Conservation (phyloP, 2,329 filamentous ascomycete species). For the Colletotrichum acutatum region DNA sequence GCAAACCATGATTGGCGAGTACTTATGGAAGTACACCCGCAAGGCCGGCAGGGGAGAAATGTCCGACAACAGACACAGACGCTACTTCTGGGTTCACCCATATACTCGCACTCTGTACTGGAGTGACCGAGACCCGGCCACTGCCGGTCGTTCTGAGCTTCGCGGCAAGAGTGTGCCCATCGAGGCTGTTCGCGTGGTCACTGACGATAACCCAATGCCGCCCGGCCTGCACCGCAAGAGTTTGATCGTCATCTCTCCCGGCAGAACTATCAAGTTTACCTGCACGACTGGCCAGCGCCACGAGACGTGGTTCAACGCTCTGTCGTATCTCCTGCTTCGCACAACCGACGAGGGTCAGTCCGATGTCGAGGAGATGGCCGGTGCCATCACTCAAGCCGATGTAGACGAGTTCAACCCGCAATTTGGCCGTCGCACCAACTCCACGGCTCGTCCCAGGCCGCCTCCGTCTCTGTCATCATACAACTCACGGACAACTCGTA, state of each 20-base stretch:
- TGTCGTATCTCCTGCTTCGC: conserved; percentile 90
- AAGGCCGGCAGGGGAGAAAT: conserved; percentile 90
- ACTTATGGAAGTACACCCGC: conserved; percentile 98
- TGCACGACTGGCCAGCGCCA: conserved; percentile 93
- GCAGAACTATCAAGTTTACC: conserved; percentile 91
- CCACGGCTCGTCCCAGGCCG: conserved; percentile 57
- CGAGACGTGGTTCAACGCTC: conserved; percentile 98
- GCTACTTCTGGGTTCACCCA: conserved; percentile 99
- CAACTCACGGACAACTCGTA: conserved; percentile 77
- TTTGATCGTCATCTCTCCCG: conserved; percentile 88
- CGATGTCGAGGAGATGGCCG: conserved; percentile 68
- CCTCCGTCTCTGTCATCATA: conserved; percentile 81
- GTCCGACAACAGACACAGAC: conserved; percentile 88
- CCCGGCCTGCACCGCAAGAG: conserved; percentile 96
- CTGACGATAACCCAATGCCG: conserved; percentile 94
- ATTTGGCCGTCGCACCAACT: conserved; percentile 49
- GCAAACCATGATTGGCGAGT: conserved; percentile 99
- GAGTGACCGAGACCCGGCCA: conserved; percentile 89
- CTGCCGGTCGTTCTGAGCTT: conserved; percentile 80
- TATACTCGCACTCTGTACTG: conserved; percentile 97
- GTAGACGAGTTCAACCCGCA: conserved; percentile 86
- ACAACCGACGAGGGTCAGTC: conserved; percentile 73
- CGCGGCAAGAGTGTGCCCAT: conserved; percentile 91
- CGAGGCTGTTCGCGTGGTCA: conserved; percentile 90
- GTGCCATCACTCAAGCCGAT: conserved; percentile 69